phyloP scores from a whole-genome alignment of 2,329 filamentous ascomycete species.

The Claviceps paspali region DNA sequence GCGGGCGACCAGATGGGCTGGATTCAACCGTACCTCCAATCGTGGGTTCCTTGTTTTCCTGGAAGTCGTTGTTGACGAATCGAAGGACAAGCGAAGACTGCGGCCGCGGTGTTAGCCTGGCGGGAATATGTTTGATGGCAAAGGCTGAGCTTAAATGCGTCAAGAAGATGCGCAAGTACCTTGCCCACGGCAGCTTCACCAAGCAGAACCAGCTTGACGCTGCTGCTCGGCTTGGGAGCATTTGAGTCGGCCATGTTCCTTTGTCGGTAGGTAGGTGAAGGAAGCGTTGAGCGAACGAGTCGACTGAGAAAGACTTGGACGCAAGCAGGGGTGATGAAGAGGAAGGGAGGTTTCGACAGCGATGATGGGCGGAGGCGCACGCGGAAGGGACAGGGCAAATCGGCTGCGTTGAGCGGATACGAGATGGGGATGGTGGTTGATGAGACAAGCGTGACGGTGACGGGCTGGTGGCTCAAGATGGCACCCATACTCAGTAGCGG shows the following conservation, averaged over 20 bases:
- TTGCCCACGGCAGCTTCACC: constrained; percentile 98
- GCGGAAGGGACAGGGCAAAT: neutral
- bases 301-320: neutral
- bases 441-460: neutral
- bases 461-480: neutral
- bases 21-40: constrained; percentile 62
- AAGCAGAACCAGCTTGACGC: constrained; percentile 95
- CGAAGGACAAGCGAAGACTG: constrained; percentile 93
- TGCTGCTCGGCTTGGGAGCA: constrained; percentile 90
- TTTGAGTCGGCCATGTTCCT: constrained; percentile 35
- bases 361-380: neutral
- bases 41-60: constrained; percentile 98
- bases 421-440: neutral
- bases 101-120: constrained; percentile 12
- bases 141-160: neutral
- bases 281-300: neutral
- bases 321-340: neutral
- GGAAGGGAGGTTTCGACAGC: neutral
- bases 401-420: too few species aligned
- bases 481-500: too few species aligned
- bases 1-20: constrained; percentile 1
- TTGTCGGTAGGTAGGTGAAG: neutral
- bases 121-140: neutral
- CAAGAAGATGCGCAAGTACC: constrained; percentile 34
- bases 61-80: constrained; percentile 99